A percentile compares a stretch with the other conserved stretches of the same genome.
These are phyloP conservation scores for Nakazawaea ishiwadae DNA, from an alignment of 805 yeast genomes.

Conservation along the genomic window DNA sequence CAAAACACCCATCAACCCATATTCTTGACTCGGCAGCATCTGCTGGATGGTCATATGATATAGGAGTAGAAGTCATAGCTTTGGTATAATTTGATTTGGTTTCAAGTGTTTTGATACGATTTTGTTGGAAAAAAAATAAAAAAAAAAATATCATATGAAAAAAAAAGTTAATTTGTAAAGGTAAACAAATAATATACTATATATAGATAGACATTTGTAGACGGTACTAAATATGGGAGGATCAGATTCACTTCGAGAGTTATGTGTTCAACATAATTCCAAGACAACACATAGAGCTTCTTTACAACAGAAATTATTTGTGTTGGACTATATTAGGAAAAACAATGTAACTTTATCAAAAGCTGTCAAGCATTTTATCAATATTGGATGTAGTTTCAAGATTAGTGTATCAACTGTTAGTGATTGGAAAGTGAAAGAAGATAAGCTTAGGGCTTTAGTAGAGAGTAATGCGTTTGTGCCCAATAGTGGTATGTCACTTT, in stretches of 20 bases:
- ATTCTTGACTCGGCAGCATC: conserved; percentile 38
- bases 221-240: not conserved
- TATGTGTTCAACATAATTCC: conserved; percentile 7
- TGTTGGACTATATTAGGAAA: conserved; percentile 9
- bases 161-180: not conserved
- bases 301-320: conserved; percentile 12
- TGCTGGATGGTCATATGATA: conserved; percentile 4
- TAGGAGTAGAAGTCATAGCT: not conserved
- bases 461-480: no score
- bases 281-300: conserved; percentile 5
- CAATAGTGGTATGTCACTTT: no score
- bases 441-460: not conserved
- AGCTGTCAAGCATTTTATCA: conserved; percentile 10
- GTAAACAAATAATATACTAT: no score
- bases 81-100: no score
- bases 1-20: conserved; percentile 98
- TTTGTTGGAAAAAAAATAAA: not conserved
- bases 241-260: not conserved
- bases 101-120: no score
- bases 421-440: conserved; percentile 12
- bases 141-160: not conserved
- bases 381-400: conserved; percentile 8
- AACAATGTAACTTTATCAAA: conserved; percentile 7
- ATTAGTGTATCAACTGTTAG: conserved; percentile 11
- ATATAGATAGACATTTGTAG: not conserved